A percentile compares a stretch with the other conserved stretches of the same genome.
These are phyloP conservation scores for Coniochaeta ligniaria DNA, from an alignment of 2,329 filamentous ascomycete species.

Conservation along the genomic window DNA sequence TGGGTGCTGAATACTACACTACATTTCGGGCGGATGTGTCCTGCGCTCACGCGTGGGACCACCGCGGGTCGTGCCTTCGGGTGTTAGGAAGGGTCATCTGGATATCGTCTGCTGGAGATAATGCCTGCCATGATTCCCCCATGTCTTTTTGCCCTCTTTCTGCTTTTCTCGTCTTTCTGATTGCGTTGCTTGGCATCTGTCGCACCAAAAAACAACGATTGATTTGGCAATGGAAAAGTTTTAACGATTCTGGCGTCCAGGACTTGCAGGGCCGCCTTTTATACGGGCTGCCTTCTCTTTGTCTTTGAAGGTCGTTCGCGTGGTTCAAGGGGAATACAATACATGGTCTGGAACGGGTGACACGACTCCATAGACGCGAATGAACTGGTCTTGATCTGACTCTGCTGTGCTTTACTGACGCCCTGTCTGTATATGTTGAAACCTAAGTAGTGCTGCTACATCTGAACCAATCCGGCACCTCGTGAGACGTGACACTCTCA, in stretches of 20 bases:
- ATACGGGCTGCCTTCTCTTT: background rate
- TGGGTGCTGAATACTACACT: background rate
- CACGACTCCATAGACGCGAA: background rate
- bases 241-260: background rate
- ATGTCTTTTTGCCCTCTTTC: conserved; percentile 3
- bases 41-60: background rate
- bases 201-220: background rate
- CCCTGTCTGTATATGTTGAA: too few relatives aligned
- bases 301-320: background rate
- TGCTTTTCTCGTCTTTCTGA: background rate
- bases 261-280: background rate
- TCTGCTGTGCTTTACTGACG: background rate
- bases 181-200: background rate
- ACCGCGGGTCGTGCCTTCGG: background rate
- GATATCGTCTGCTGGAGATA: conserved; percentile 3
- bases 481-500: too few relatives aligned
- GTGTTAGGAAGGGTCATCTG: conserved; percentile 1
- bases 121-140: conserved; percentile 3
- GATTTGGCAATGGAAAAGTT: conserved; percentile 3
- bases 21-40: background rate
- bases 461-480: too few relatives aligned
- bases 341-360: background rate
- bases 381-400: background rate
- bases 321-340: background rate
- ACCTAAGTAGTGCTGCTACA: too few relatives aligned